A percentile compares a stretch with the other conserved stretches of the same genome.
phyloP scores from a whole-genome alignment of 257 asterid genomes.

The Capsicum rhomboideum region DNA sequence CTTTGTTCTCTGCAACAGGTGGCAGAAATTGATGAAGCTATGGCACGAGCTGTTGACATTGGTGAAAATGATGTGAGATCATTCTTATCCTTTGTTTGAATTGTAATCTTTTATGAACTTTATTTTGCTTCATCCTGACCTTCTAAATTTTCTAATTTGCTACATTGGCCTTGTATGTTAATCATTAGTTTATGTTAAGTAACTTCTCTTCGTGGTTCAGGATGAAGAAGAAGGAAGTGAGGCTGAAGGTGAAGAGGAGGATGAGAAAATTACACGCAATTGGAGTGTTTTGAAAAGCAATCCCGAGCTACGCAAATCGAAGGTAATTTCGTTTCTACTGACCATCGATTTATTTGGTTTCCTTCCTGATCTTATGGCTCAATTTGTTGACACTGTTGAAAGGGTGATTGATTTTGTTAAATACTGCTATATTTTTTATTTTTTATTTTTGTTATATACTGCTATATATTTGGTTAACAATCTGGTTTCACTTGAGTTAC shows the following conservation, averaged over 20 bases:
- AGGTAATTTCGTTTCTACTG: conserved; percentile 33
- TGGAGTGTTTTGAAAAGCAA: conserved; percentile 81
- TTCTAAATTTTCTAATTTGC: neutral
- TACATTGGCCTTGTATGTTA: neutral
- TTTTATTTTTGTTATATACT: neutral
- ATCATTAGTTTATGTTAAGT: neutral
- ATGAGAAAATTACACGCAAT: conserved; percentile 55
- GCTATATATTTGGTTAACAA: neutral
- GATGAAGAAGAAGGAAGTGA: conserved; percentile 84
- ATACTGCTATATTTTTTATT: neutral
- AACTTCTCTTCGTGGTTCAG: conserved; percentile 22
- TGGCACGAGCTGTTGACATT: conserved; percentile 95
- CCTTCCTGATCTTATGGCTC: neutral
- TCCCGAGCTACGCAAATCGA: conserved; percentile 47
- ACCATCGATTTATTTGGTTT: neutral
- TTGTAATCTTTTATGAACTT: neutral
- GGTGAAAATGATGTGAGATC: conserved; percentile 83
- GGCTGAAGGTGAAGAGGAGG: conserved; percentile 46
- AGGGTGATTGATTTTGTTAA: neutral
- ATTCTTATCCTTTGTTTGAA: neutral
- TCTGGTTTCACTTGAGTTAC: neutral
- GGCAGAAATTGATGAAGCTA: conserved; percentile 84
- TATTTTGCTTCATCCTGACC: neutral
- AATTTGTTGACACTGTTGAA: neutral
- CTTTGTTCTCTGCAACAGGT: conserved; percentile 32